phyloP scores from a whole-genome alignment of 106 monocot species.

The Dendrobium officinale region DNA sequence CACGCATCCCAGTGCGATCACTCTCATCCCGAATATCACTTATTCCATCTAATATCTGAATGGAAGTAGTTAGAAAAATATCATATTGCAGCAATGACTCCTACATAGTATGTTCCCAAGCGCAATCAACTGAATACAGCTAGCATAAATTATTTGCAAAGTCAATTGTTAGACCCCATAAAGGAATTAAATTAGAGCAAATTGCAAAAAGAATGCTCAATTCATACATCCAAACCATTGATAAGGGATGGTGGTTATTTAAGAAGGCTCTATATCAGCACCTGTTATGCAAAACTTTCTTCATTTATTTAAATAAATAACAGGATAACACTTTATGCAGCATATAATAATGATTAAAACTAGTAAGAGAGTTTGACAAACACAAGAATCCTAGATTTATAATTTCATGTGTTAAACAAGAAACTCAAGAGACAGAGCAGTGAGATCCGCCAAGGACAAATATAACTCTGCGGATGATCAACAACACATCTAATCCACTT shows the following conservation, averaged over 20 bases:
- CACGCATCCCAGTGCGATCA: constrained; percentile 90
- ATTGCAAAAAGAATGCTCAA: not conserved
- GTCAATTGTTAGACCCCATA: not conserved
- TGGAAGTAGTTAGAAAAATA: not conserved
- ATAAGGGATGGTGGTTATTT: not conserved
- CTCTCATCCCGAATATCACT: constrained; percentile 99
- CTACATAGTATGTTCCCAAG: not conserved
- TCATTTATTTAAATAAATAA: not conserved
- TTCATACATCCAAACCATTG: not conserved
- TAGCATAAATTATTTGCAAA: not conserved
- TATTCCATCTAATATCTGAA: constrained; percentile 83
- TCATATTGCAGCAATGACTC: not conserved
- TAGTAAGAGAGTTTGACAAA: not conserved
- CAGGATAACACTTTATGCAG: not conserved
- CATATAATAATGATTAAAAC: not conserved
- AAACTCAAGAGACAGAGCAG: not conserved
- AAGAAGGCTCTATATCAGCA: not conserved
- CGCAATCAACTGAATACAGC: not conserved
- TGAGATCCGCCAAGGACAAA: not conserved
- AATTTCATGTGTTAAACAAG: not conserved
- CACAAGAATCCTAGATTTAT: not conserved
- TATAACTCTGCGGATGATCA: not conserved
- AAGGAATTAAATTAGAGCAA: not conserved
- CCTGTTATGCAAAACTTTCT: not conserved
- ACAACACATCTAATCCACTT: too few species aligned